Evolutionary conservation across 148 eudicot genomes (phyloP).

Genomic region (Fagopyrum tataricum): DNA sequence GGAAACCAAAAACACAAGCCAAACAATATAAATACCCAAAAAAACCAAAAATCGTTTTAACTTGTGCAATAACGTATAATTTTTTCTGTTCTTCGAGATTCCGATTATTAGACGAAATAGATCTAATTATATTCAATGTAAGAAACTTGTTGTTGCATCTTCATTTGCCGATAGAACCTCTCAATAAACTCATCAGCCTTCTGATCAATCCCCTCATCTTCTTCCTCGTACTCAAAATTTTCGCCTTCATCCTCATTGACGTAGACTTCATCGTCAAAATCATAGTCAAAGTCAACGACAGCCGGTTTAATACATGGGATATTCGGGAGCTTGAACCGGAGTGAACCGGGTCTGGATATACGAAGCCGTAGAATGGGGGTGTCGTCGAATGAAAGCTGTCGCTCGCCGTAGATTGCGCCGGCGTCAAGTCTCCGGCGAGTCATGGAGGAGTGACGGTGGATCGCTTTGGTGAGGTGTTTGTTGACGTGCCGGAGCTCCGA

Average conservation of each 20-base stretch:
- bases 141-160: constrained; percentile 69
- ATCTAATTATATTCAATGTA: constrained; percentile 31
- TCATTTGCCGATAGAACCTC: constrained; percentile 61
- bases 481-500: constrained; percentile 23
- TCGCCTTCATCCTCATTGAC: not conserved
- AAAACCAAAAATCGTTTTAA: no score
- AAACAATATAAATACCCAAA: no score
- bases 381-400: constrained; percentile 68
- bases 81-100: no score
- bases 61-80: no score
- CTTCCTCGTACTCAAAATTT: constrained; percentile 20
- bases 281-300: constrained; percentile 46
- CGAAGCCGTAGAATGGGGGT: constrained; percentile 59
- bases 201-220: constrained; percentile 50
- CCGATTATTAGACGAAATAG: no score
- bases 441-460: constrained; percentile 20
- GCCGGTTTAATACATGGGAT: constrained; percentile 74
- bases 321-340: constrained; percentile 52
- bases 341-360: constrained; percentile 52
- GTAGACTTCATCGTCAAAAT: constrained; percentile 15
- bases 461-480: constrained; percentile 8
- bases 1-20: no score
- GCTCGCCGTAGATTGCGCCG: constrained; percentile 42
- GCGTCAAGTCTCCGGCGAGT: constrained; percentile 1
- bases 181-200: constrained; percentile 81